Percentiles rank a stretch among this genome's conserved stretches.
phyloP scores from a whole-genome alignment of 1,139 yeast species.

The Keqinozyma sinolaborantium region DNA sequence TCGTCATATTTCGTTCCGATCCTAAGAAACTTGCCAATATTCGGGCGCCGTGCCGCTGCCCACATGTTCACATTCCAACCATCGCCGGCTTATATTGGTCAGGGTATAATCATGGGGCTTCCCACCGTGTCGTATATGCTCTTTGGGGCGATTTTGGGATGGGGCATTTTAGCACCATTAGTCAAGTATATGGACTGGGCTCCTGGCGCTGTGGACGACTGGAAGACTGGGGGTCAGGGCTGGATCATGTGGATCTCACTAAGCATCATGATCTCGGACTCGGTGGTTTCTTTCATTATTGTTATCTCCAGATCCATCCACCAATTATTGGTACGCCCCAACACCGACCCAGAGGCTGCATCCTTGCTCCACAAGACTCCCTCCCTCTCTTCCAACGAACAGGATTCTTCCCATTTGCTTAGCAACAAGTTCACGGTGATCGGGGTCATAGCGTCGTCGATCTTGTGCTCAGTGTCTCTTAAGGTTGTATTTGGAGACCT shows the following conservation, averaged over 20 bases:
- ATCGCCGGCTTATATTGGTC: constrained; percentile 96
- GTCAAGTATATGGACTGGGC: constrained; percentile 78
- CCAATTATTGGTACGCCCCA: constrained; percentile 1
- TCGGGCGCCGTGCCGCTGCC: constrained; percentile 63
- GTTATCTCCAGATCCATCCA: constrained; percentile 48
- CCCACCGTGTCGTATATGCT: constrained; percentile 91
- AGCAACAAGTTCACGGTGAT: constrained; percentile 45
- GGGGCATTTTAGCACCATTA: constrained; percentile 86
- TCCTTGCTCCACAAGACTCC: background rate
- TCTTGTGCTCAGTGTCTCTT: constrained; percentile 64
- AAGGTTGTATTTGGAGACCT: constrained; percentile 63
- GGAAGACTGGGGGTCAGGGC: constrained; percentile 94
- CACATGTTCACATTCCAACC: constrained; percentile 88
- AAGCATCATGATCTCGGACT: constrained; percentile 91
- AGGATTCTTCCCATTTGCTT: constrained; percentile 42
- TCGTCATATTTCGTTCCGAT: constrained; percentile 70
- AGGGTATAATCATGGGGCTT: constrained; percentile 95
- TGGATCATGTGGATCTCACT: constrained; percentile 96
- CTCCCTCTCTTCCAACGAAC: constrained; percentile 1
- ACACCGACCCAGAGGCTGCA: background rate
- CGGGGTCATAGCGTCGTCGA: constrained; percentile 65
- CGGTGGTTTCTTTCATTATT: constrained; percentile 74
- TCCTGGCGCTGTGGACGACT: constrained; percentile 83
- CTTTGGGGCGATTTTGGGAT: constrained; percentile 83
- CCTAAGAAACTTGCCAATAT: constrained; percentile 65